phyloP scores from a whole-genome alignment of 768 basidiomycete species.

The Collybia sordida region DNA sequence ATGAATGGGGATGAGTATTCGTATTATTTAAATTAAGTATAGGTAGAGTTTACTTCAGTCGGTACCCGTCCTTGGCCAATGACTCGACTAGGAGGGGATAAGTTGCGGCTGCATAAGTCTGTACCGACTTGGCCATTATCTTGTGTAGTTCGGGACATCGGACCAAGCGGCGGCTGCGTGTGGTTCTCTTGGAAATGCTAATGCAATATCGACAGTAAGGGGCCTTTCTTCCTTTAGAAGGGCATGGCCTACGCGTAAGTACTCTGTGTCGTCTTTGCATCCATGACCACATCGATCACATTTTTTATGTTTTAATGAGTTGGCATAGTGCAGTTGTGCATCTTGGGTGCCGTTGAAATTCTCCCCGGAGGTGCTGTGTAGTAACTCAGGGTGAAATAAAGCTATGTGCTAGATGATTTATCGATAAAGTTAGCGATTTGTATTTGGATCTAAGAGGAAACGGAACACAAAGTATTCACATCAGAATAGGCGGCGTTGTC shows the following conservation, averaged over 20 bases:
- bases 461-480: not conserved
- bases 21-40: no score
- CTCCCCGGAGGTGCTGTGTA: not conserved
- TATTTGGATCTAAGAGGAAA: not conserved
- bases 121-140: no score
- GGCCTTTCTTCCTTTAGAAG: not conserved
- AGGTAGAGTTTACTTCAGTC: no score
- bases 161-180: no score
- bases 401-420: not conserved
- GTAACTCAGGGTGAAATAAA: not conserved
- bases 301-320: not conserved
- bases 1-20: no score
- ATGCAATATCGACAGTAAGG: no score
- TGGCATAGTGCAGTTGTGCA: not conserved
- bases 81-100: no score
- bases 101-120: no score
- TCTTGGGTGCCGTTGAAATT: not conserved
- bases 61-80: no score
- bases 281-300: slow-evolving; percentile 2
- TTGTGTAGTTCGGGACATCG: no score
- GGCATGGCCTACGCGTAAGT: slow-evolving; percentile 30
- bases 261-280: slow-evolving; percentile 13
- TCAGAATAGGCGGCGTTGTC: not conserved
- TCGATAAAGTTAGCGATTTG: no score
- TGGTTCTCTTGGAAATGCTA: no score